Conservation (phyloP, 2,329 filamentous ascomycete genomes). For the Aspergillus alliaceus region DNA sequence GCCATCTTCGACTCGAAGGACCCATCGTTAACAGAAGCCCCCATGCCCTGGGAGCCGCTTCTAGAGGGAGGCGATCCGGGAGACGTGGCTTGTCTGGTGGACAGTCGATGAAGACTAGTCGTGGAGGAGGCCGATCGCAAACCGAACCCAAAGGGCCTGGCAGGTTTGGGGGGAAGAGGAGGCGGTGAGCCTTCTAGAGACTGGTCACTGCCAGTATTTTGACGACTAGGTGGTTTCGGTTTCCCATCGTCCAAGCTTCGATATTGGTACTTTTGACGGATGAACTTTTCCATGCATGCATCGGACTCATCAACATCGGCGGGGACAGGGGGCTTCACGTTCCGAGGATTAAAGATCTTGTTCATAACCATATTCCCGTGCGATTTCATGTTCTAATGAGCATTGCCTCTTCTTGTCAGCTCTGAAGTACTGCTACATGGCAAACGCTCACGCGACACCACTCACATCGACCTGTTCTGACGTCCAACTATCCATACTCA, state of each 20-base stretch:
- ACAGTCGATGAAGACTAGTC: conserved; percentile 60
- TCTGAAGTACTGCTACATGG: background rate
- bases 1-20: conserved; percentile 72
- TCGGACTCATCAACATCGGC: conserved; percentile 91
- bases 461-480: conserved; percentile 93
- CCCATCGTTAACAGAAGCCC: conserved; percentile 57
- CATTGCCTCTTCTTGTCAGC: background rate
- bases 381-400: conserved; percentile 80
- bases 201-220: conserved; percentile 57
- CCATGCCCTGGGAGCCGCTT: conserved; percentile 55
- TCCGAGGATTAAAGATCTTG: conserved; percentile 82
- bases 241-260: conserved; percentile 52
- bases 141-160: conserved; percentile 62
- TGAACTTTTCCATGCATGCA: conserved; percentile 91
- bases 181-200: conserved; percentile 57
- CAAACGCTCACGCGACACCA: conserved; percentile 14
- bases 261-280: conserved; percentile 88
- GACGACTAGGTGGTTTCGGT: conserved; percentile 48
- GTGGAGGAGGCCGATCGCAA: conserved; percentile 70
- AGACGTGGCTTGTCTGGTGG: conserved; percentile 54
- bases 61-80: conserved; percentile 29
- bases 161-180: conserved; percentile 60
- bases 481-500: conserved; percentile 98
- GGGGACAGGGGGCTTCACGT: conserved; percentile 78
- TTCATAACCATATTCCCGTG: conserved; percentile 86